Evolutionary conservation across 1,284 basidiomycete genomes (phyloP), one percentile per base, ranked within the genome.

Genomic region (Puccinia polysora): DNA sequence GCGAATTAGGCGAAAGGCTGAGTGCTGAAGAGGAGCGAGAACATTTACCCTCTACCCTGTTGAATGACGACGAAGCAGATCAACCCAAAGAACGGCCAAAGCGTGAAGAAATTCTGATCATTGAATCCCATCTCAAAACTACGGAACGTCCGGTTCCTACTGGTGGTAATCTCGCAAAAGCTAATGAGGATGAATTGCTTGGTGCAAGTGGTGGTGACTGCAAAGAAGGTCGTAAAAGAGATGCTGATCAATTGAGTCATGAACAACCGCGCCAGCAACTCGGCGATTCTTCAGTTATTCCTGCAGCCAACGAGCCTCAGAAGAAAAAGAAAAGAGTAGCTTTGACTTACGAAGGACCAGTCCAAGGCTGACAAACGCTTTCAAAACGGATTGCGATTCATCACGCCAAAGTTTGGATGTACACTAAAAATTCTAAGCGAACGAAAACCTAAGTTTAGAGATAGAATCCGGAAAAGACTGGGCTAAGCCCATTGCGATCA

Each of bases 1-100:
- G 91, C 78, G 95, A 97, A 81, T 88, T 96, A 62, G 85, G 97
- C 0, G 86, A 89, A 0, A 85, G 78, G 28, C 23, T 68, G 25
- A 56, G 34, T 14, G 53, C 56, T 32, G 65, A 68, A 55, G 65
- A 59, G 18, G n/a, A 20, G 4, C 52, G 49, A 32, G 38, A 58
- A 32, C 20, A 68, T 34, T 18, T 65, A 20, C 47, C 47, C 7
- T 14, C 32, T 5, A 65, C 30, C 15, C 15, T 52, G 20, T 30
- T 49, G 40, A 40, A 25, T 14, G 30, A 47, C 36, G 38, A 18
- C 25, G 20, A 43, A 47, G 25, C 25, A 30, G 53, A 34, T 40
- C 43, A 40, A 34, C 28, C n/a, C 45, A 45, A 20, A 47, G 30
- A 49, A 12, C 32, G 12, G 40, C 23, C 8, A 25, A 56, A 56